Base-by-base conservation (phyloP, 768 basidiomycete species). In the Thelephora ganbajun region DNA sequence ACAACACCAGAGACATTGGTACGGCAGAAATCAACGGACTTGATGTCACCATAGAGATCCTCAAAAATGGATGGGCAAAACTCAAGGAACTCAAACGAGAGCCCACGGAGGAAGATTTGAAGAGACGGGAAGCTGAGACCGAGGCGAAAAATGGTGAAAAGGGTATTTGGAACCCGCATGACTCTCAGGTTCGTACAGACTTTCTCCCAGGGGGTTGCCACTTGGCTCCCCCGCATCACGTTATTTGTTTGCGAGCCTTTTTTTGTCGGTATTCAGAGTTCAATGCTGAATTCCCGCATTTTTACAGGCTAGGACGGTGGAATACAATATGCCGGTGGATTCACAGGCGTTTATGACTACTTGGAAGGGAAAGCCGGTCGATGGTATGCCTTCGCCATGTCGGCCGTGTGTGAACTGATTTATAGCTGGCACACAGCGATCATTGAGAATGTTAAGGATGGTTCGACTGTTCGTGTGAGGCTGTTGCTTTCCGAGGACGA, bases 371-470 rank as follows among this genome's bases (percentile, higher is more conserved):
- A 84, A 87, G 61, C 66, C 77, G 4, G 67, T 99, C 48, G 91
- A 96, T 58, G 91, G 89, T 88, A 49, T 11, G 26, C 34, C 26
- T 13, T 18, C 16, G 46, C 33, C n/a, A 6, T 37, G 48, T 5
- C 2, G 34, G 39, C 26, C 50, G 57, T 16, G 43, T 16, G 34
- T 53, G 34, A n/a, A 35, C 34, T 22, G 33, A 33, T 26, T 20
- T 26, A 9, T 9, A 33, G 18, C 9, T 41, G 1, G 13, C 49
- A 20, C 23, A 2, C 50, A 93, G 92, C 85, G 43, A 76, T 97
- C 51, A 88, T 98, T 50, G 94, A 99, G 65, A 82, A 86, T 59
- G 91, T 97, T 46, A 77, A 86, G 44, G 93, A 98, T 59, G 94
- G 92, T 44, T 83, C 87, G 18, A 93, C 89, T 23, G 66, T 98